These are phyloP conservation scores for Xylariales sp. DNA, from an alignment of 2,329 filamentous ascomycete genomes.

Conservation along the genomic window DNA sequence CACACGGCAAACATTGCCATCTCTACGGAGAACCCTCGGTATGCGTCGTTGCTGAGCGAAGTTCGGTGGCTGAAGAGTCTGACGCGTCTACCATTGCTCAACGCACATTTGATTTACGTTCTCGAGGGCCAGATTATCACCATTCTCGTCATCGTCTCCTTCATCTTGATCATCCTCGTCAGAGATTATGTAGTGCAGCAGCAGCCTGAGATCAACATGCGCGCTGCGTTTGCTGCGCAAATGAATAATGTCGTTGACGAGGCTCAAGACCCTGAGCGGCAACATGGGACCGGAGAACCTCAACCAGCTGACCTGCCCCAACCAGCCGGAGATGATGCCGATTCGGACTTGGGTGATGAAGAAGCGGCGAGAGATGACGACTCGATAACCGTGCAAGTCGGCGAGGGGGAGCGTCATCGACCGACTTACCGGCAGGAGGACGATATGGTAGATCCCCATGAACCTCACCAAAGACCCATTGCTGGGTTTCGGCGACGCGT, in stretches of 20 bases:
- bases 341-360: constrained; percentile 7
- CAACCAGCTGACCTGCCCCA: constrained; percentile 1
- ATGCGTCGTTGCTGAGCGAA: constrained; percentile 48
- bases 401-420: too few relatives aligned
- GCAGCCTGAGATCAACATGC: constrained; percentile 86
- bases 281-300: too few relatives aligned
- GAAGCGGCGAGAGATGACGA: constrained; percentile 10
- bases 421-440: too few relatives aligned
- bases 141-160: constrained; percentile 82
- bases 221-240: constrained; percentile 56
- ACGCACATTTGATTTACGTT: constrained; percentile 74
- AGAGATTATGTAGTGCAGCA: constrained; percentile 98
- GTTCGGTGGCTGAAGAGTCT: constrained; percentile 53
- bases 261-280: not conserved
- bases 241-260: constrained; percentile 25
- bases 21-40: not conserved
- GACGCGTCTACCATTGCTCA: constrained; percentile 67
- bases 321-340: constrained; percentile 8
- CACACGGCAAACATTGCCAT: constrained; percentile 13
- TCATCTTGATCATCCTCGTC: constrained; percentile 95
- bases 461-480: constrained; percentile 19
- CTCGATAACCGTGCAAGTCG: constrained; percentile 4
- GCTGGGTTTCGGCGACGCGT: constrained; percentile 21
- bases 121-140: constrained; percentile 94
- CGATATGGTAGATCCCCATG: not conserved